Evolutionary conservation across 2,329 filamentous ascomycete genomes (phyloP).

Genomic region (Didymella arachidicola): DNA sequence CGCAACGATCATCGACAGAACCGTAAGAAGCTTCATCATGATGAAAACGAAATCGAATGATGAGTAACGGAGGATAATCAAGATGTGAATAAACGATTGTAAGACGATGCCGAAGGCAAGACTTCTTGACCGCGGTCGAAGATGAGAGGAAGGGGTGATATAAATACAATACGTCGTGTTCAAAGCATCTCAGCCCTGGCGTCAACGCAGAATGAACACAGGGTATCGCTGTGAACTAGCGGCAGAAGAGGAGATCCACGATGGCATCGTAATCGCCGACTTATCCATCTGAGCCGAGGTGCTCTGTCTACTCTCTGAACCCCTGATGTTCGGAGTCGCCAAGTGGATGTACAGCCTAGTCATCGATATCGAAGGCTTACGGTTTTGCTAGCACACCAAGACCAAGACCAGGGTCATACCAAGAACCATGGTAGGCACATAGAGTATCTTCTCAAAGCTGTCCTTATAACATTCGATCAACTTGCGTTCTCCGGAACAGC

Average conservation of each 20-base stretch:
- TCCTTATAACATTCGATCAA: too few species aligned
- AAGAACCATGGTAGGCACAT: background rate
- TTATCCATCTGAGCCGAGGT: background rate
- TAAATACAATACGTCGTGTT: background rate
- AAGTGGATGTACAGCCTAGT: background rate
- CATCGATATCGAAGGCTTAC: background rate
- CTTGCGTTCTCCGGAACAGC: too few species aligned
- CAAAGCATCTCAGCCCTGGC: background rate
- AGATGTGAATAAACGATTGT: background rate
- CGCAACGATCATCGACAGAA: background rate
- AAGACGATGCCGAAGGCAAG: too few species aligned
- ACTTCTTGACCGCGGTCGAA: background rate
- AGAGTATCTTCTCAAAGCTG: too few species aligned
- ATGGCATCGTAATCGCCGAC: background rate
- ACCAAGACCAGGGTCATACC: background rate
- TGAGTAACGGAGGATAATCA: background rate
- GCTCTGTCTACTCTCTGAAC: background rate
- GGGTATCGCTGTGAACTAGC: background rate
- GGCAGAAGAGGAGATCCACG: background rate
- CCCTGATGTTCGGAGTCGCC: background rate
- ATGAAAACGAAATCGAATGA: background rate
- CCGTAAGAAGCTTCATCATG: background rate
- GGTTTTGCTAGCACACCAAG: background rate
- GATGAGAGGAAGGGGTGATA: background rate
- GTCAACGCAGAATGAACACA: background rate